These are phyloP conservation scores for Cicer yamashitae DNA, from an alignment of 306 rosid genomes.

Conservation along the genomic window DNA sequence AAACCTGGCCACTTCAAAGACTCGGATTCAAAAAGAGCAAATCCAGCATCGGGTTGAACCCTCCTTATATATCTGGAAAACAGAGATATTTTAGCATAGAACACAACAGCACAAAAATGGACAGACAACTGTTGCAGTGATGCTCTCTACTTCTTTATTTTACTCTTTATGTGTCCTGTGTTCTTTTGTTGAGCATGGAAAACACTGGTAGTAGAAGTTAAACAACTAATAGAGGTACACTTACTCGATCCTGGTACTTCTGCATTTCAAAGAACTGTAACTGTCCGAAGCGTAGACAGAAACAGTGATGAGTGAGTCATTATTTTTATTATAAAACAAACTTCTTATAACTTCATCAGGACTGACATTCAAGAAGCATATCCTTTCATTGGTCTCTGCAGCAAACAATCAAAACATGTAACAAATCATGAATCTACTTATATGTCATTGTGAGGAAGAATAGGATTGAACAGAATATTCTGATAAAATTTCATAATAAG, in stretches of 20 bases:
- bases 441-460: background rate
- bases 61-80: slow-evolving; percentile 80
- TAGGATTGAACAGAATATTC: slow-evolving; percentile 10
- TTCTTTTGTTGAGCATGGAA: slow-evolving; percentile 7
- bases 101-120: slow-evolving; percentile 41
- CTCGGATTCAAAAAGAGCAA: slow-evolving; percentile 95
- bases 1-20: slow-evolving; percentile 98
- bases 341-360: slow-evolving; percentile 95
- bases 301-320: slow-evolving; percentile 95
- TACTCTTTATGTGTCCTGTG: background rate
- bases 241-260: slow-evolving; percentile 94
- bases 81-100: slow-evolving; percentile 41
- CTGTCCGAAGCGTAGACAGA: slow-evolving; percentile 97
- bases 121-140: background rate
- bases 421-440: slow-evolving; percentile 34
- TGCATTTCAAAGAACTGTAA: slow-evolving; percentile 94
- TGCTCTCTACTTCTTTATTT: slow-evolving; percentile 4
- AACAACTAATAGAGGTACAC: slow-evolving; percentile 39
- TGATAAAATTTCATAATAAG: background rate
- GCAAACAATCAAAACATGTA: slow-evolving; percentile 39
- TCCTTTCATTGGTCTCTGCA: slow-evolving; percentile 91
- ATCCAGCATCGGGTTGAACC: slow-evolving; percentile 91
- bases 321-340: slow-evolving; percentile 90
- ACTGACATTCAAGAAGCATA: slow-evolving; percentile 94
- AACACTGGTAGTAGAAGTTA: background rate